A percentile compares a stretch with the other conserved stretches of the same genome.
phyloP scores from a whole-genome alignment of 2,329 filamentous ascomycete species.

The Fusarium sp. region DNA sequence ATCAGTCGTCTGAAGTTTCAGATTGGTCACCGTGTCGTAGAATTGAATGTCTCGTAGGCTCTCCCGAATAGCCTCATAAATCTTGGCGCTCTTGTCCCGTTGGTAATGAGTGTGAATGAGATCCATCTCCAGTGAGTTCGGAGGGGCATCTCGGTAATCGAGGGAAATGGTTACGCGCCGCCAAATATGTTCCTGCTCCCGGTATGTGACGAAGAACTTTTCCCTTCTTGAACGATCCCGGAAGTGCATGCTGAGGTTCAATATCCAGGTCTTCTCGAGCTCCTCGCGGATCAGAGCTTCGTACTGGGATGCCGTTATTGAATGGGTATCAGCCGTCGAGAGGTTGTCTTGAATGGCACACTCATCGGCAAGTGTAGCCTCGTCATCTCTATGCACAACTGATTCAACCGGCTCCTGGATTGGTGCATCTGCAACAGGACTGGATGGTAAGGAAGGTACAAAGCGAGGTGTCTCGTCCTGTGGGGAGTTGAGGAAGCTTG shows the following conservation, averaged over 20 bases:
- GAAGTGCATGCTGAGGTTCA: slow-evolving; percentile 99
- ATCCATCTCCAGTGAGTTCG: slow-evolving; percentile 87
- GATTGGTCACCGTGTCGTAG: slow-evolving; percentile 94
- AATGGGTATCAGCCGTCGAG: slow-evolving; percentile 57
- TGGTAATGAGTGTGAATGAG: slow-evolving; percentile 83
- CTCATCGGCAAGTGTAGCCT: slow-evolving; percentile 38
- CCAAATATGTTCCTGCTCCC: slow-evolving; percentile 83
- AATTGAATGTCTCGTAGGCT: slow-evolving; percentile 95
- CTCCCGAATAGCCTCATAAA: slow-evolving; percentile 94
- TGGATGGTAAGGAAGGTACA: slow-evolving; percentile 33
- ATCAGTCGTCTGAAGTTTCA: slow-evolving; percentile 91
- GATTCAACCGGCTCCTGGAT: slow-evolving; percentile 14
- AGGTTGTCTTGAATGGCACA: slow-evolving; percentile 46
- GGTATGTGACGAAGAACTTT: slow-evolving; percentile 98
- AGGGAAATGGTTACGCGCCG: slow-evolving; percentile 91
- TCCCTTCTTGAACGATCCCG: slow-evolving; percentile 91
- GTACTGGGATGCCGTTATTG: slow-evolving; percentile 66
- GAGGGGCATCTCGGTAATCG: slow-evolving; percentile 86
- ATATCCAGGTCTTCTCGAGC: slow-evolving; percentile 89
- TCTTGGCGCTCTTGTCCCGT: slow-evolving; percentile 90
- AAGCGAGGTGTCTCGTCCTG: slow-evolving; percentile 35
- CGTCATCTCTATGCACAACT: slow-evolving; percentile 32
- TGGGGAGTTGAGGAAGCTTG: slow-evolving; percentile 55
- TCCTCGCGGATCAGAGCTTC: slow-evolving; percentile 80
- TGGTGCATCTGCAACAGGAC: slow-evolving; percentile 24